Base-by-base conservation (phyloP, 768 basidiomycete species). In the Phylloporus rhodoxanthus region DNA sequence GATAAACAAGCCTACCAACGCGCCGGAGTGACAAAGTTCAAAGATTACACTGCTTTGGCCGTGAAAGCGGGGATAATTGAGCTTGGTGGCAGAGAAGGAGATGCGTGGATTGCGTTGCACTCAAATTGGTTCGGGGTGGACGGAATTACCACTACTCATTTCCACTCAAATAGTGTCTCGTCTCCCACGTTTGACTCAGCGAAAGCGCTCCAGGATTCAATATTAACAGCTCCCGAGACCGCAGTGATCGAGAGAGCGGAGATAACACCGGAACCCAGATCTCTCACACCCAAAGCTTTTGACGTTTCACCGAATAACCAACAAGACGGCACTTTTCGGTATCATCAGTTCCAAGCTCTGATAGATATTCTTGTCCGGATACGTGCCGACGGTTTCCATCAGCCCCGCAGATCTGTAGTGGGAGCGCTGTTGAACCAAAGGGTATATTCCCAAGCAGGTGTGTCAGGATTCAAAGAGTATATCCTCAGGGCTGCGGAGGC, bases 391-490 rank as follows among this genome's bases (percentile, higher is more conserved):
- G 76, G 75, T 1, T 43, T 54, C 29, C n/a, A 42, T 14, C 56
- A 56, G n/a, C 62, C 69, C 17, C 61, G 70, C 8, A 71, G 76
- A 48, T 73, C 73, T 21, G n/a, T 40, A 1, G 49, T 80, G 9
- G 72, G 68, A 9, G 32, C 59, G 23, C 56, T 61, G 26, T 53
- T 81, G 10, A 29, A 63, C 59, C 44, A 57, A 53, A 26, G 36
- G 1, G 59, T 70, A 2, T 78, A 77, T 45, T 56, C 60, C 57
- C 58, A 59, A 29, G 75, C 72, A 9, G 72, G 74, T 1, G 73
- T 71, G 5, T 25, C 66, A 6, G 70, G 59, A 21, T 76, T 79
- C 53, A 62, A 62, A 15, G 68, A 73, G 36, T 80, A 79, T 53
- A 45, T 66, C 11, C 54, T 52, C 8, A 51, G 70, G 47, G 78